These are phyloP conservation scores for Populus nigra DNA, from an alignment of 345 rosid genomes.

Conservation along the genomic window DNA sequence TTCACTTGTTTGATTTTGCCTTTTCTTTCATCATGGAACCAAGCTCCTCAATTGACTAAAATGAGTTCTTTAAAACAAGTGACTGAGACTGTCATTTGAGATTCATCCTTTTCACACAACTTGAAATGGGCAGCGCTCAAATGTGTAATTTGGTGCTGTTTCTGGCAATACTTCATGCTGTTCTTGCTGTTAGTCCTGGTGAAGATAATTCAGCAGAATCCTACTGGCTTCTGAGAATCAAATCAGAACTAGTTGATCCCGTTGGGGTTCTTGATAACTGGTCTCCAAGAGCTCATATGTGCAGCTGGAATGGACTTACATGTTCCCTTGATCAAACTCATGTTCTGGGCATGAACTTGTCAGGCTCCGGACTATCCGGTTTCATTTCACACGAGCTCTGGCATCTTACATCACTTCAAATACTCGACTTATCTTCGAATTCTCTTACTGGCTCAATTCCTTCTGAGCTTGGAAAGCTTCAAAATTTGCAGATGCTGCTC, in stretches of 20 bases:
- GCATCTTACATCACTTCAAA: constrained; percentile 48
- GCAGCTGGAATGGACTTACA: constrained; percentile 69
- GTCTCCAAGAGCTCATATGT: constrained; percentile 42
- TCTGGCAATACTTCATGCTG: constrained; percentile 19
- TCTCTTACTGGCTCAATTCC: constrained; percentile 58
- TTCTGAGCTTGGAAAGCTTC: constrained; percentile 62
- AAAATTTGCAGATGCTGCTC: constrained; percentile 49
- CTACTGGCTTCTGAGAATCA: constrained; percentile 51
- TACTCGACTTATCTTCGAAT: constrained; percentile 72
- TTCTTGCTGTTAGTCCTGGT: constrained; percentile 13
- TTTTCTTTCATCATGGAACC: constrained; percentile 24
- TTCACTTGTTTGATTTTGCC: constrained; percentile 16
- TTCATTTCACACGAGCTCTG: constrained; percentile 45
- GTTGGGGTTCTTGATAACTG: constrained; percentile 50
- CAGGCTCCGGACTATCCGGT: constrained; percentile 62
- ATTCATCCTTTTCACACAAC: constrained; percentile 10
- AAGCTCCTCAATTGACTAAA: background rate
- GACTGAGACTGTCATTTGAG: constrained; percentile 18
- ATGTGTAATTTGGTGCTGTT: constrained; percentile 30
- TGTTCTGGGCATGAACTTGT: constrained; percentile 56
- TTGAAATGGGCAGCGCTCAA: constrained; percentile 34
- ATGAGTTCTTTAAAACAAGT: constrained; percentile 12
- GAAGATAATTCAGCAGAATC: constrained; percentile 39
- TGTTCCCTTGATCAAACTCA: constrained; percentile 51
- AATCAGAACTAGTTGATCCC: constrained; percentile 52